Evolutionary conservation across 192 early-diverging fungal species (phyloP), one percentile per base, ranked within the genome.

Genomic region (Backusella liffmaniae): DNA sequence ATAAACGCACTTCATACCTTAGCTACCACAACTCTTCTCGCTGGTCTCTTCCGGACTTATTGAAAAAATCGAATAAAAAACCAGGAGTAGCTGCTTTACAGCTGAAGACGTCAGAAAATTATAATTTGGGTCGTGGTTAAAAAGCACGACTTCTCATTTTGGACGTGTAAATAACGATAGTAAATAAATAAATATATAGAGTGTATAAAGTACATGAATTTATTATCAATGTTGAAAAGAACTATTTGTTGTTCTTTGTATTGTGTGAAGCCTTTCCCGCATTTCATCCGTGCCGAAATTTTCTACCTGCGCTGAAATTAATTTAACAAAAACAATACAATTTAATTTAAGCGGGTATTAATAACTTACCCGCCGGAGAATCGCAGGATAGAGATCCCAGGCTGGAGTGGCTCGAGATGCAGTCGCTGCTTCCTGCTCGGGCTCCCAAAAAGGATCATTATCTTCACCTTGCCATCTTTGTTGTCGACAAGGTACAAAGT

Each of bases 241-340:
- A 41, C 26, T 69, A n/a, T 23, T 66, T 30, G 46, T 13, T 8
- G 77, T 74, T 18, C 67, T 59, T 72, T 79, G 73, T 74, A 79
- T 79, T 51, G 73, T 59, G 65, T 75, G 67, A 36, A 79, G 68
- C 6, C 70, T 73, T 65, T 75, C 51, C 23, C 78, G 39, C 78
- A 79, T 75, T 49, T 79, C 67, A 71, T 79, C 73, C 29, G 67
- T 71, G 4, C 78, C 78, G 23, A 62, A 66, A 16, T 79, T 79
- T 67, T 75, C 68, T 5, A 79, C 78, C 78, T 79, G 30, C 15
- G 35, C 56, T 62, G 21, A 56, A 56, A 62, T 62, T 62, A 26
- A 62, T 29, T 62, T 62, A 62, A 13, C 9, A 59, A 62, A n/a
- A 62, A 13, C 26, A 12, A 29, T 23, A 62, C 3, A 44, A 44